Evolutionary conservation across 331 rosid genomes (phyloP), one percentile per base, ranked within the genome.

Genomic region (Phaseolus coccineus): DNA sequence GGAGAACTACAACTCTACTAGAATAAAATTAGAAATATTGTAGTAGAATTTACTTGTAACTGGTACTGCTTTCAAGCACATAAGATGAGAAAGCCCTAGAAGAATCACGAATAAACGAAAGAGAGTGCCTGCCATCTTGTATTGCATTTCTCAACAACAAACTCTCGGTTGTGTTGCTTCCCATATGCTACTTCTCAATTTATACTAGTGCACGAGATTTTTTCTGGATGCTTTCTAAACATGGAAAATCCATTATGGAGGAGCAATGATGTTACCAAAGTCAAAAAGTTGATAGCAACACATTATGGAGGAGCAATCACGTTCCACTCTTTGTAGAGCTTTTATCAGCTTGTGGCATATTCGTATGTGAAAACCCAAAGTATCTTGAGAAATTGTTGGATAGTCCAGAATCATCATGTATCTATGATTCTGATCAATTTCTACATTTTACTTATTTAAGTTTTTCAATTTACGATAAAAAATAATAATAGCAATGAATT

Each of bases 21-120:
- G 57, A 82, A 44, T n/a, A 42, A 51, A 57, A 44, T 16, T 58
- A 48, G 25, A 37, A 74, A 33, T 59, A 44, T n/a, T 6, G 13
- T 9, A 19, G 81, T 4, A 35, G 47, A 77, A 28, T 39, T 86
- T 91, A 96, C 99, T 96, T 86, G 99, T 84, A 67, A 85, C 69
- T 24, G 98, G 99, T 83, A 91, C 85, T 77, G 96, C 97, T 75
- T 85, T 86, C 58, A 87, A 81, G 87, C 71, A 77, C 31, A 82
- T 14, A 47, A 91, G 91, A 69, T 79, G 84, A 73, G 87, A 89
- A 69, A 93, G 58, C 37, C 86, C 87, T 15, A 93, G 82, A 27
- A 88, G 68, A 51, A 96, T 71, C 52, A 96, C 75, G 31, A 93
- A 87, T 16, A 90, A 59, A 76, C 76, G 89, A 79, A 91, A 69